A percentile compares a stretch with the other conserved stretches of the same genome.
Evolutionary conservation across 2,329 filamentous ascomycete genomes (phyloP).

Genomic region (Fulvia fulva): DNA sequence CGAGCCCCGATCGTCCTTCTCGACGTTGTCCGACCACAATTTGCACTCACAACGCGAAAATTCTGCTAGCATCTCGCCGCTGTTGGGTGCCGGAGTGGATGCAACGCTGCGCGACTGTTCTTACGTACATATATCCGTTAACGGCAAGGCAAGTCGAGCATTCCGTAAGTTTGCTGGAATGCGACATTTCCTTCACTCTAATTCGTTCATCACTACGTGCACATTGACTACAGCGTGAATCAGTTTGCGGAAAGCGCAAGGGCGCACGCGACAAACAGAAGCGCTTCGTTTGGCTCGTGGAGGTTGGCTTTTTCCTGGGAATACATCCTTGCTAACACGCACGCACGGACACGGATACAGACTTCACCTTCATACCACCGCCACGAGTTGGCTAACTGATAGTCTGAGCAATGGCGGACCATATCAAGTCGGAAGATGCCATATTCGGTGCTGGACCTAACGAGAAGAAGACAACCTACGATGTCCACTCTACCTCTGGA

Average conservation of each 20-base stretch:
- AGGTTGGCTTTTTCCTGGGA: not conserved
- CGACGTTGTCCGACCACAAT: not conserved
- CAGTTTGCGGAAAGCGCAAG: not conserved
- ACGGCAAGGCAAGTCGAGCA: not conserved
- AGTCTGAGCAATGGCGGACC: constrained; percentile 6
- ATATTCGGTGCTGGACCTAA: not conserved
- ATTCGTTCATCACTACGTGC: constrained; percentile 4
- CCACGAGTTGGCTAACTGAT: not conserved
- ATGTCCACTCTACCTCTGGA: constrained; percentile 10
- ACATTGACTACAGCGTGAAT: not conserved
- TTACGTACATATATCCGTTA: constrained; percentile 10
- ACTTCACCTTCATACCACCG: not conserved
- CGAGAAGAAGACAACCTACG: constrained; percentile 12
- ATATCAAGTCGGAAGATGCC: constrained; percentile 13
- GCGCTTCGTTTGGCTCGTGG: not conserved
- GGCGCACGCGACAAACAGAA: not conserved
- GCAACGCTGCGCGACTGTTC: not conserved
- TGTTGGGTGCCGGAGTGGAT: not conserved
- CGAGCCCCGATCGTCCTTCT: not conserved
- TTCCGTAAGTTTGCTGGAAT: not conserved
- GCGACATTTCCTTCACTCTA: not conserved
- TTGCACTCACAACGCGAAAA: not conserved
- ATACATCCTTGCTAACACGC: not conserved
- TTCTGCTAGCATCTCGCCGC: constrained; percentile 2
- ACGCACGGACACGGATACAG: not conserved